Evolutionary conservation across 2,329 filamentous ascomycete species (phyloP).

Genomic region (Botrytis medusae): DNA sequence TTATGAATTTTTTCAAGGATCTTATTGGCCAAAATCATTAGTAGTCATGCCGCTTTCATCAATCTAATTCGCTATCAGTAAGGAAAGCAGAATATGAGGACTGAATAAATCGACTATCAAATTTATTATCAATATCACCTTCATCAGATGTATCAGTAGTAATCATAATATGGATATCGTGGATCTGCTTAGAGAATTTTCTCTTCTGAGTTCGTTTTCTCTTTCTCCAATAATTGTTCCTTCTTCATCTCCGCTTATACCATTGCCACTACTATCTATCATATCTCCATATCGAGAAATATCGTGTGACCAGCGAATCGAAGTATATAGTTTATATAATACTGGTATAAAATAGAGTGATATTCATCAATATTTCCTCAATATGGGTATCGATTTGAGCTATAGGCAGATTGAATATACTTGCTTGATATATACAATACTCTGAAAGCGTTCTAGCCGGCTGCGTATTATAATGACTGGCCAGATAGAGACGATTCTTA

Average conservation of each 20-base stretch:
- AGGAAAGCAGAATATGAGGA: not conserved
- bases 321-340: not conserved
- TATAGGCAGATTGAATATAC: not conserved
- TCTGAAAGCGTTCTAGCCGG: not conserved
- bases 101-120: not conserved
- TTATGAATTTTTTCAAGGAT: not conserved
- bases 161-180: not conserved
- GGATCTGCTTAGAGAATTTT: conserved; percentile 3
- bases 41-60: not conserved
- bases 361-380: not conserved
- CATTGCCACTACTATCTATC: not conserved
- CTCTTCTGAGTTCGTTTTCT: not conserved
- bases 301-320: not conserved
- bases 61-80: not conserved
- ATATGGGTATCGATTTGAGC: not conserved
- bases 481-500: not conserved
- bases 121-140: not conserved
- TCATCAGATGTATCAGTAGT: not conserved
- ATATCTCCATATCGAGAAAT: not conserved
- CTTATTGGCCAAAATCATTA: not conserved
- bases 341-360: not conserved
- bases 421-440: not conserved
- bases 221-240: not conserved
- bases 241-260: not conserved
- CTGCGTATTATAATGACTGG: not conserved